Evolutionary conservation across 495 filamentous ascomycete species (phyloP), one percentile per base, ranked within the genome.

Genomic region (Trichoderma erinaceum): DNA sequence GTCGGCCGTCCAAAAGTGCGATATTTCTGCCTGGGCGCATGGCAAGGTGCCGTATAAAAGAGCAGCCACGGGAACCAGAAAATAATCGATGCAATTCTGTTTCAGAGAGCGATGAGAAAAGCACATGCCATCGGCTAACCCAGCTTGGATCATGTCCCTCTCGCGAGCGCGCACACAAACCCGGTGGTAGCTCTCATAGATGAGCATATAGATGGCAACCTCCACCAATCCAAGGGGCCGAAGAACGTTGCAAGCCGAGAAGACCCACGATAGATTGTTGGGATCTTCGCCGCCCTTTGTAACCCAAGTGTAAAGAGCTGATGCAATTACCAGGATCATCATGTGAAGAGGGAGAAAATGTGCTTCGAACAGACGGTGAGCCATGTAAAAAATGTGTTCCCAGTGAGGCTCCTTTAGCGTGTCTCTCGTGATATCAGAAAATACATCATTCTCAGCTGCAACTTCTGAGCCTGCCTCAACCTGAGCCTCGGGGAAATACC

Each of bases 271-370:
- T 18, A 89, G 71, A 21, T 78, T 74, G 10, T 84, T 84, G 12
- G 83, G 78, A 25, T 87, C 77, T 12, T 76, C 67, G 38, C 74
- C 70, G 23, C 77, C 76, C 6, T 86, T 81, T 0, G 77, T 78
- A 44, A 84, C 75, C 69, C 81, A 75, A 23, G 82, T 76, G 71
- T 84, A 89, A 2, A 87, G 66, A 5, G 83, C 83, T 5, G 86
- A 88, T 23, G 85, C 83, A 46, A 89, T 65, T 64, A 89, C 77
- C 18, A 89, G 79, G 65, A 88, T 83, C 4, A 81, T 84, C 70
- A 84, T 81, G 69, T 90, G 88, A 23, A 83, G 81, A 0, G 88
- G 88, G 21, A 90, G 78, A 73, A 89, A 90, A 71, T 90, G 88
- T 0, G 88, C 88, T 73, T 90, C 88, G 71, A 85, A 90, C 8